A percentile compares a stretch with the other conserved stretches of the same genome.
Evolutionary conservation across 1,139 yeast species (phyloP).

Genomic region (Dujonia santamariae): DNA sequence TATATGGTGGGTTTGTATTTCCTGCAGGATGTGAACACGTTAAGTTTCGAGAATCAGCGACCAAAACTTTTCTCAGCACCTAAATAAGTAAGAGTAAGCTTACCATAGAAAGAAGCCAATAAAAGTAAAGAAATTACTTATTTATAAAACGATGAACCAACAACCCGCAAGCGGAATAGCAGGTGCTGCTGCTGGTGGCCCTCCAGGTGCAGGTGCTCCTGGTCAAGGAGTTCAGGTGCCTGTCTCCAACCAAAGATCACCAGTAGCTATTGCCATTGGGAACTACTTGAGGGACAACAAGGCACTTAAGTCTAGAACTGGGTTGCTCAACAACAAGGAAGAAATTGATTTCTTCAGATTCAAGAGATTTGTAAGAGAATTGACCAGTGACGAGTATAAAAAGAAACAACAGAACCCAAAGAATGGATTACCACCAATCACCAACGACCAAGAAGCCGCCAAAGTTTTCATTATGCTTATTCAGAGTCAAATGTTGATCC

Average conservation of each 20-base stretch:
- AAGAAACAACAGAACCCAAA: slow-evolving; percentile 52
- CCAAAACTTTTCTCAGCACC: no score
- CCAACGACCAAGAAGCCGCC: slow-evolving; percentile 54
- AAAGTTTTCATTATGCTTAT: slow-evolving; percentile 66
- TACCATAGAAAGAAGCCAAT: no score
- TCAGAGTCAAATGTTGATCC: slow-evolving; percentile 70
- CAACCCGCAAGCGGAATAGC: not conserved
- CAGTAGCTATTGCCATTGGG: slow-evolving; percentile 54
- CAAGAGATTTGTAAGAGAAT: slow-evolving; percentile 79
- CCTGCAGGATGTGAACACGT: slow-evolving; percentile 3
- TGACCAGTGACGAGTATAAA: slow-evolving; percentile 70
- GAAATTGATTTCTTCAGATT: slow-evolving; percentile 79
- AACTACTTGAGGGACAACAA: slow-evolving; percentile 63
- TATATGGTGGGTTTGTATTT: not conserved
- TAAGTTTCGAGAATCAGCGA: not conserved
- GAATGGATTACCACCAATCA: slow-evolving; percentile 55
- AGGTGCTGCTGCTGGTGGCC: not conserved
- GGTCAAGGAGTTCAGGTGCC: slow-evolving; percentile 7
- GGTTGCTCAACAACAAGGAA: slow-evolving; percentile 65
- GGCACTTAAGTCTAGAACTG: slow-evolving; percentile 74
- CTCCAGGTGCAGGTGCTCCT: not conserved
- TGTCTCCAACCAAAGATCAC: slow-evolving; percentile 19
- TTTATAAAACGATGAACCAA: not conserved
- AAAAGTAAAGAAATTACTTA: not conserved
- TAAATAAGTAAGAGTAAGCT: no score